These are phyloP conservation scores for Cupressus sempervirens DNA, from an alignment of 75 land plant genomes.

Conservation along the genomic window DNA sequence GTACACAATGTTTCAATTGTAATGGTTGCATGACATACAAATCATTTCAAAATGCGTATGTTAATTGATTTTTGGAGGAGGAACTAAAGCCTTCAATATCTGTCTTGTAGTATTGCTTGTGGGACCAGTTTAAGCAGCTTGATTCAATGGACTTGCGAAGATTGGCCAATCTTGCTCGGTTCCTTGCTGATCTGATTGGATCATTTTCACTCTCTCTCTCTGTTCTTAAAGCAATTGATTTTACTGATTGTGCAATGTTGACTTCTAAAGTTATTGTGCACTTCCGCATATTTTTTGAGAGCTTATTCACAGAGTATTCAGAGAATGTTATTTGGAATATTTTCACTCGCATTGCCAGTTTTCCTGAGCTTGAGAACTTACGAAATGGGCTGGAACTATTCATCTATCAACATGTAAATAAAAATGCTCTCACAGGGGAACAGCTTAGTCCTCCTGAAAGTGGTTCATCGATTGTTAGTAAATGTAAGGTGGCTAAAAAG, in stretches of 20 bases:
- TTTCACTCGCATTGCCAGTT: constrained; percentile 69
- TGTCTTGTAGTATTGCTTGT: constrained; percentile 64
- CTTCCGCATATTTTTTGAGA: constrained; percentile 75
- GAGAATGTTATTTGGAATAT: constrained; percentile 64
- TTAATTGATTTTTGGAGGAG: background rate
- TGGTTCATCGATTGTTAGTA: constrained; percentile 8
- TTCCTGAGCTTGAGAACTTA: constrained; percentile 61
- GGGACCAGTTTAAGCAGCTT: constrained; percentile 96
- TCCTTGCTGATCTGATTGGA: constrained; percentile 65
- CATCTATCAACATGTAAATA: constrained; percentile 45
- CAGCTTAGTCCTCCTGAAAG: constrained; percentile 17
- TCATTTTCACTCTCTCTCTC: constrained; percentile 69
- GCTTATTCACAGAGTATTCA: constrained; percentile 42
- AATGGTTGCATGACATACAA: background rate
- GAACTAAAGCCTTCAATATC: background rate
- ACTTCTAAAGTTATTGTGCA: constrained; percentile 68
- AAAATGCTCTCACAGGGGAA: constrained; percentile 7
- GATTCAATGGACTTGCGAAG: constrained; percentile 65
- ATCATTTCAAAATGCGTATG: background rate
- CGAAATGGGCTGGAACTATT: constrained; percentile 57
- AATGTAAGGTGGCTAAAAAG: constrained; percentile 64
- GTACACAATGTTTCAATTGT: background rate
- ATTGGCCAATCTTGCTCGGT: constrained; percentile 68
- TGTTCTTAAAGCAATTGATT: constrained; percentile 68
- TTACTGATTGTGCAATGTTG: constrained; percentile 39